These are phyloP conservation scores for Pythium myriotylum DNA, from an alignment of 352 stramenopile species.

Conservation along the genomic window DNA sequence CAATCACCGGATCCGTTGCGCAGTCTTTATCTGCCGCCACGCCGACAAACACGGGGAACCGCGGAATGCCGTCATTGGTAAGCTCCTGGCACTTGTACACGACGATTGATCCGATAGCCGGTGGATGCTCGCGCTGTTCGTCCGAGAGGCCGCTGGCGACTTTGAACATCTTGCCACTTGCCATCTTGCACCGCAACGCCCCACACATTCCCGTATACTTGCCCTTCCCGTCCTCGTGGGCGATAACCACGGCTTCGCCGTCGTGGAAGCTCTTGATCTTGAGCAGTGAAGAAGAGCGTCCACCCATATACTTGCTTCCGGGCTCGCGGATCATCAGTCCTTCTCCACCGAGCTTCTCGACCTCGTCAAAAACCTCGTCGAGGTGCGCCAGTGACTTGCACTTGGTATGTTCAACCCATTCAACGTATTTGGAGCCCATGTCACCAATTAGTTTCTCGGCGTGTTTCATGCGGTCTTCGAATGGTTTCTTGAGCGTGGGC, in stretches of 20 bases:
- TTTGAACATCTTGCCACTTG: constrained; percentile 73
- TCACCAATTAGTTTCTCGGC: constrained; percentile 32
- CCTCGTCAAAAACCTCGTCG: constrained; percentile 52
- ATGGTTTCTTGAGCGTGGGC: constrained; percentile 48
- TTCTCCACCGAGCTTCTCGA: constrained; percentile 60
- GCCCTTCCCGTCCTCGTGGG: constrained; percentile 68
- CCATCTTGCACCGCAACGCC: constrained; percentile 61
- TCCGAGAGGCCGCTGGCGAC: constrained; percentile 70
- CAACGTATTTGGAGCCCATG: constrained; percentile 42
- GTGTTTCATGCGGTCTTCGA: constrained; percentile 59
- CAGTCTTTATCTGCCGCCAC: constrained; percentile 55
- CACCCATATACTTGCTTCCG: constrained; percentile 45
- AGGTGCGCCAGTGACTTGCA: constrained; percentile 53
- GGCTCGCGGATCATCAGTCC: constrained; percentile 75
- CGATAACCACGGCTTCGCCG: constrained; percentile 63
- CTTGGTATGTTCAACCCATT: constrained; percentile 66
- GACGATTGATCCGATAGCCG: constrained; percentile 58
- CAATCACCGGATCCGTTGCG: constrained; percentile 50
- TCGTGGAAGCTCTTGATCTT: constrained; percentile 85
- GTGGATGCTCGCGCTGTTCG: constrained; percentile 47
- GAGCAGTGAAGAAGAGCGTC: constrained; percentile 59
- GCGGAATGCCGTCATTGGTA: constrained; percentile 64
- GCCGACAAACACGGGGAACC: constrained; percentile 74
- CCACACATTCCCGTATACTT: constrained; percentile 65
- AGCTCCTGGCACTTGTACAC: constrained; percentile 86